Evolutionary conservation across 345 rosid genomes (phyloP).

Genomic region (Brassica nigra): DNA sequence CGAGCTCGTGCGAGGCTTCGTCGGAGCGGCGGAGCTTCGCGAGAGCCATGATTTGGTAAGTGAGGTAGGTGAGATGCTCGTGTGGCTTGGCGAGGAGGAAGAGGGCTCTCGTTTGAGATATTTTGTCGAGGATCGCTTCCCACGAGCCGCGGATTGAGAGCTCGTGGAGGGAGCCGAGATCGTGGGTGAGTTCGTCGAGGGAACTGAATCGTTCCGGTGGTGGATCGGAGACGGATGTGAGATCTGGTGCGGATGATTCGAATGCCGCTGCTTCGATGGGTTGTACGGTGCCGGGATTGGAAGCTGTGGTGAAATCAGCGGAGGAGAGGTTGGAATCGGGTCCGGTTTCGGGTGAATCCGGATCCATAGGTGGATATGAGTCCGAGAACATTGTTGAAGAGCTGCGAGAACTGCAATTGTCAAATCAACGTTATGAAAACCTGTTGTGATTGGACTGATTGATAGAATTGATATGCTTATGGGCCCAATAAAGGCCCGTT

Average conservation of each 20-base stretch:
- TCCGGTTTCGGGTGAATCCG: constrained; percentile 32
- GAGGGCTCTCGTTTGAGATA: constrained; percentile 60
- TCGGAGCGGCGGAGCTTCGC: constrained; percentile 80
- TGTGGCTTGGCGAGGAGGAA: constrained; percentile 70
- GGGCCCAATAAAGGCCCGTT: constrained; percentile 6
- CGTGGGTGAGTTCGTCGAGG: constrained; percentile 73
- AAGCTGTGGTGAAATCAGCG: constrained; percentile 7
- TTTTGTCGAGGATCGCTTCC: constrained; percentile 80
- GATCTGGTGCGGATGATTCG: constrained; percentile 2
- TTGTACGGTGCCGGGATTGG: constrained; percentile 5
- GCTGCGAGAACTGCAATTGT: neutral
- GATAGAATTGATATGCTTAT: neutral
- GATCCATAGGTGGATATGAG: constrained; percentile 29
- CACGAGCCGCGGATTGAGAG: constrained; percentile 86
- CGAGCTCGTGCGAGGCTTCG: constrained; percentile 73
- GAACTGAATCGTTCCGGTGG: constrained; percentile 51
- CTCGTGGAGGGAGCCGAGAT: constrained; percentile 80
- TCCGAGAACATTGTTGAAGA: constrained; percentile 32
- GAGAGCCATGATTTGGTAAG: constrained; percentile 80
- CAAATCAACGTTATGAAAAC: neutral
- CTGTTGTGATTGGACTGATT: neutral
- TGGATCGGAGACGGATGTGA: constrained; percentile 43
- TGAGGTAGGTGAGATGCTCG: constrained; percentile 80
- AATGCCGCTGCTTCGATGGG: neutral
- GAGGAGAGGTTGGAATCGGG: constrained; percentile 22